Evolutionary conservation across 495 filamentous ascomycete species (phyloP).

Genomic region (Aspergillus baeticus): DNA sequence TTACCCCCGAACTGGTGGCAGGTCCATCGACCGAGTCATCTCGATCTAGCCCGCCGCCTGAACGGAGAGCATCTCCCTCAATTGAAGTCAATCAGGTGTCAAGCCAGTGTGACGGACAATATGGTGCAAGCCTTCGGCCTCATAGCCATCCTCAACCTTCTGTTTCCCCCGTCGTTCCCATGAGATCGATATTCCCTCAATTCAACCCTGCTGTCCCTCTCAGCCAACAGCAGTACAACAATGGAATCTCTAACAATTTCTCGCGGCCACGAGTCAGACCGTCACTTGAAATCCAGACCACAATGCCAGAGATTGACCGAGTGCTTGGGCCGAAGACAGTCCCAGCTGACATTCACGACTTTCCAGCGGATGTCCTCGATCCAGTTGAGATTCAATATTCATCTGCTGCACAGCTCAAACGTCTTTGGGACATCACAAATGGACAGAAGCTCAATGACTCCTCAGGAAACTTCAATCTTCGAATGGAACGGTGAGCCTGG

Average conservation of each 20-base stretch:
- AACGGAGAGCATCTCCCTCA: constrained; percentile 30
- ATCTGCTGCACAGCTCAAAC: constrained; percentile 42
- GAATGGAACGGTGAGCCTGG: constrained; percentile 40
- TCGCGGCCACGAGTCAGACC: constrained; percentile 39
- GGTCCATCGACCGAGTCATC: constrained; percentile 23
- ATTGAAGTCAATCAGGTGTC: constrained; percentile 9
- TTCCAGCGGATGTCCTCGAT: constrained; percentile 39
- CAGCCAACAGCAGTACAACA: constrained; percentile 66
- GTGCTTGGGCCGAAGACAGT: constrained; percentile 45
- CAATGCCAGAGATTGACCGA: constrained; percentile 39
- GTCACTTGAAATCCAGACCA: constrained; percentile 23
- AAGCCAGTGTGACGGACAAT: background rate
- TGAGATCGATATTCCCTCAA: constrained; percentile 77
- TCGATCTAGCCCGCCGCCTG: constrained; percentile 21
- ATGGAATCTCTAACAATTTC: constrained; percentile 50
- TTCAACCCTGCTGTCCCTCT: constrained; percentile 72
- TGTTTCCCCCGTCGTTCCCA: constrained; percentile 41
- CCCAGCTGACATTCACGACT: constrained; percentile 46
- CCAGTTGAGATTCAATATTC: constrained; percentile 38
- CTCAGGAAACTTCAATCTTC: constrained; percentile 42
- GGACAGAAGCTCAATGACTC: constrained; percentile 44
- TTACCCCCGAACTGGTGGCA: constrained; percentile 13
- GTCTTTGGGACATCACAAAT: constrained; percentile 55
- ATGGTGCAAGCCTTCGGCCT: constrained; percentile 28
- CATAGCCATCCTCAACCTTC: constrained; percentile 31